Evolutionary conservation across 768 basidiomycete species (phyloP).

Genomic region (Cubamyces lactineus): DNA sequence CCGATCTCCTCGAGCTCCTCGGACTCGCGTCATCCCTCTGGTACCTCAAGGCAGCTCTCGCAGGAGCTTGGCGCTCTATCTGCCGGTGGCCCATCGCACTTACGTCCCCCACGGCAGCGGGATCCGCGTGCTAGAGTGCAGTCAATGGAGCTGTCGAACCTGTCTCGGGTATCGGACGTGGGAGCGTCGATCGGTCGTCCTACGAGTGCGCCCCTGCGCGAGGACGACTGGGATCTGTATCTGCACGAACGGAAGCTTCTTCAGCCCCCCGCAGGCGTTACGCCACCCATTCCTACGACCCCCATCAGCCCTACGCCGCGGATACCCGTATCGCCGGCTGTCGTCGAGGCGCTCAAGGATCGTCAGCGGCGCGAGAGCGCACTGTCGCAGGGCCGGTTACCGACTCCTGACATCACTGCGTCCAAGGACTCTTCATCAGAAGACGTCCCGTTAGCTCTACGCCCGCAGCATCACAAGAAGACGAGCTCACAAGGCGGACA

Average conservation of each 20-base stretch:
- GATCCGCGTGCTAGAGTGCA: constrained; percentile 72
- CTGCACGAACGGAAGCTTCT: constrained; percentile 82
- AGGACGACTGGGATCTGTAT: constrained; percentile 87
- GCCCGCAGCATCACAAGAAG: constrained; percentile 29
- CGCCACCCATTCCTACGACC: constrained; percentile 76
- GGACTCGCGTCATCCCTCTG: constrained; percentile 58
- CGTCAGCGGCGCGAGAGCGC: constrained; percentile 76
- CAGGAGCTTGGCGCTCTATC: constrained; percentile 62
- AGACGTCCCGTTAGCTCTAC: constrained; percentile 46
- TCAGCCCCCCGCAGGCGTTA: constrained; percentile 80
- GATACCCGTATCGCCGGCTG: constrained; percentile 66
- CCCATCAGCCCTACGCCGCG: constrained; percentile 45
- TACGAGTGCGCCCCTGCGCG: constrained; percentile 71
- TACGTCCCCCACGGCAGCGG: constrained; percentile 68
- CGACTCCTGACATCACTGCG: constrained; percentile 3
- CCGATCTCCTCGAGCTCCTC: constrained; percentile 56
- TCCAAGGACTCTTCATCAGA: constrained; percentile 37
- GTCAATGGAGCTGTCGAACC: constrained; percentile 64
- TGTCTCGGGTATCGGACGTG: constrained; percentile 44
- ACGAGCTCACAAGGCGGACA: constrained; percentile 37
- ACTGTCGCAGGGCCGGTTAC: constrained; percentile 41
- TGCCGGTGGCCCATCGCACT: constrained; percentile 52
- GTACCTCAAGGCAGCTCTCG: constrained; percentile 71
- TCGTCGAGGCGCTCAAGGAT: constrained; percentile 71
- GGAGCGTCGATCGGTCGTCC: constrained; percentile 67